Conservation (phyloP, 495 filamentous ascomycete species). For the Penicillium nucicola region DNA sequence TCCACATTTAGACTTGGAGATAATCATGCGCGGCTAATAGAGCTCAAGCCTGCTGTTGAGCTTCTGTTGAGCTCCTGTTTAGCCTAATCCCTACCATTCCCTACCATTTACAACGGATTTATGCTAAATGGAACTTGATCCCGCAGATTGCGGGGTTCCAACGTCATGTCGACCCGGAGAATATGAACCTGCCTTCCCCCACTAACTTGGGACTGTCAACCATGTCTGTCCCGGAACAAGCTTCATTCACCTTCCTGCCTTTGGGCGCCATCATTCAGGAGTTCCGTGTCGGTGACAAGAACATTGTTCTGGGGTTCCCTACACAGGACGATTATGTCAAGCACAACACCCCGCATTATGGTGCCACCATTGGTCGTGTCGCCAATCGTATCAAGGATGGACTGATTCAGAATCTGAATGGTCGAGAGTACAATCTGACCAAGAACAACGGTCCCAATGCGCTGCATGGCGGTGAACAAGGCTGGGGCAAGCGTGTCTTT, state of each 20-base stretch:
- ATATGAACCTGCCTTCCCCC: slow-evolving; percentile 1
- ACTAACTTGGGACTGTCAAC: neutral
- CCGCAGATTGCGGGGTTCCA: slow-evolving; percentile 20
- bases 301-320: slow-evolving; percentile 86
- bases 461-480: slow-evolving; percentile 75
- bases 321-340: slow-evolving; percentile 66
- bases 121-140: slow-evolving; percentile 14
- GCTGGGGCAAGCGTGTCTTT: slow-evolving; percentile 85
- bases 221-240: slow-evolving; percentile 27
- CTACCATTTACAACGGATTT: no score
- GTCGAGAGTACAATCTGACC: slow-evolving; percentile 61
- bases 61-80: slow-evolving; percentile 1
- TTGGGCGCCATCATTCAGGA: slow-evolving; percentile 86
- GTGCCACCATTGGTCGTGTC: slow-evolving; percentile 88
- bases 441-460: slow-evolving; percentile 76
- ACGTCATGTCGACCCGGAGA: slow-evolving; percentile 19
- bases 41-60: no score
- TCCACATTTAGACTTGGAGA: no score
- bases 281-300: slow-evolving; percentile 68
- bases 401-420: slow-evolving; percentile 69
- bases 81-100: slow-evolving; percentile 1
- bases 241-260: slow-evolving; percentile 65
- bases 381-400: slow-evolving; percentile 82
- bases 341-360: slow-evolving; percentile 77
- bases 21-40: neutral